Evolutionary conservation across 2,329 filamentous ascomycete species (phyloP), one percentile per base, ranked within the genome.

Genomic region (Paraconiothyrium sp.): DNA sequence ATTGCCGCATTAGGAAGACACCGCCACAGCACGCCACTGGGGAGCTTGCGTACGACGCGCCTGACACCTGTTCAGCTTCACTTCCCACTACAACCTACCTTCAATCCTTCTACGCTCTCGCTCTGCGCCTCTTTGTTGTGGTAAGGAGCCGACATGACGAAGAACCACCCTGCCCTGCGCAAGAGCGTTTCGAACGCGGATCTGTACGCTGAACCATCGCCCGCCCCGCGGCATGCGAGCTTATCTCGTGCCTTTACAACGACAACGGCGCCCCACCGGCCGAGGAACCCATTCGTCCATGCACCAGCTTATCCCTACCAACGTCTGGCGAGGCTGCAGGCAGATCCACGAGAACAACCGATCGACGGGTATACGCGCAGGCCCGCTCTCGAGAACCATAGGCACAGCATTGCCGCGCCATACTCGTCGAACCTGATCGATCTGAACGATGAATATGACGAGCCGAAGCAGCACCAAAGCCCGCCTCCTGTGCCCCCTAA

Each of bases 401-500:
- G 72, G 16, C 74, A 77, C 62, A 78, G 75, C 63, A 69, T 76
- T 55, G 69, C 74, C 8, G 65, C 65, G 16, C 64, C 72, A 0
- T 75, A 75, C 20, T 62, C 67, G 20, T 64, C 68, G 43, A 73
- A 75, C 48, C 67, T 76, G 22, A 73, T 75, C 57, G 73, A 76
- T 44, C 65, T 74, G 10, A 73, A 76, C 39, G 75, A 78, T 34
- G 67, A 75, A 43, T 73, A 70, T 41, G 58, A 63, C 48, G 50
- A 61, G n/a, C 61, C 67, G 20, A 43, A 58, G 60, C 60, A 65
- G 57, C 62, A 68, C 37, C 74, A 76, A 59, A 76, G 67, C 48
- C 75, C 76, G 20, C 77, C 77, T 1, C 76, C 77, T 13, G 75
- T 79, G 4, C 77, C 77, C 2, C 77, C 77, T 34, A 79, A 79